Percentiles rank a stretch among this genome's conserved stretches.
phyloP scores from a whole-genome alignment of 148 eudicot species.

The Arctostaphylos glauca region DNA sequence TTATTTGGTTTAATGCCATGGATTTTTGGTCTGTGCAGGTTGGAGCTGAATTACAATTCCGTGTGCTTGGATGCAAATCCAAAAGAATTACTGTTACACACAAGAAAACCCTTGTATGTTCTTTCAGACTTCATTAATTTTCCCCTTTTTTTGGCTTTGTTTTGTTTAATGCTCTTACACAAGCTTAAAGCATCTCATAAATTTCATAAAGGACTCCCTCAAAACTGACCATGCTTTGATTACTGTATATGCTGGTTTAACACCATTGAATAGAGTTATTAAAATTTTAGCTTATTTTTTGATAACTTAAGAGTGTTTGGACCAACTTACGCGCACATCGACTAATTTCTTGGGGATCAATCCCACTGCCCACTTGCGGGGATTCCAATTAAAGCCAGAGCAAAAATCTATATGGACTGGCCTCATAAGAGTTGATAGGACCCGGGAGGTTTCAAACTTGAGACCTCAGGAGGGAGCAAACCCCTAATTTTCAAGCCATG shows the following conservation, averaged over 20 bases:
- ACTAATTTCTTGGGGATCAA: no score
- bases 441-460: no score
- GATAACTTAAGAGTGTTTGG: no score
- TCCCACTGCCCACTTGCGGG: no score
- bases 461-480: no score
- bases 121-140: conserved; percentile 8
- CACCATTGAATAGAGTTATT: not conserved
- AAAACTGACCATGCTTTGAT: not conserved
- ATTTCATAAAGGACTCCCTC: conserved; percentile 9
- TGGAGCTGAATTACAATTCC: conserved; percentile 82
- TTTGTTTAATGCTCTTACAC: conserved; percentile 3
- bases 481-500: no score
- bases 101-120: conserved; percentile 93
- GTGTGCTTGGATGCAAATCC: conserved; percentile 97
- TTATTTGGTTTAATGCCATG: conserved; percentile 2
- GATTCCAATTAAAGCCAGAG: no score
- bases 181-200: not conserved
- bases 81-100: conserved; percentile 96
- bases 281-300: not conserved
- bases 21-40: conserved; percentile 50
- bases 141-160: not conserved
- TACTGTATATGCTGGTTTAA: not conserved
- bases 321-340: no score
- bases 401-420: no score
- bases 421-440: no score